Evolutionary conservation across 306 rosid genomes (phyloP).

Genomic region (Dalbergia cultrata): DNA sequence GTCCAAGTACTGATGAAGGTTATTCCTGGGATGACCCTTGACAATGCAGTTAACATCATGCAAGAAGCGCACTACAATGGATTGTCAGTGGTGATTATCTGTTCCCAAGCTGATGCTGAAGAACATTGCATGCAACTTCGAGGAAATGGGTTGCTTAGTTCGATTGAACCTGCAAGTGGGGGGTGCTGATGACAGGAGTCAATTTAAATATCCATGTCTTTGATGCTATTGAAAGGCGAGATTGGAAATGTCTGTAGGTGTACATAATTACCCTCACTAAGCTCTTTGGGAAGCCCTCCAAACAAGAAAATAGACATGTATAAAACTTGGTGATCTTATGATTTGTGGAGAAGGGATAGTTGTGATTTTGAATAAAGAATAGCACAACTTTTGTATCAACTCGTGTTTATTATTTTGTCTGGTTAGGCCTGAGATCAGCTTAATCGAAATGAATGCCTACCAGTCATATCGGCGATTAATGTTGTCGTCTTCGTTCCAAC

Average conservation of each 20-base stretch:
- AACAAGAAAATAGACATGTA: constrained; percentile 8
- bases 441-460: not conserved
- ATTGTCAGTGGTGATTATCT: constrained; percentile 83
- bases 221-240: constrained; percentile 18
- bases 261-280: constrained; percentile 50
- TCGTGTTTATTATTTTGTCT: not conserved
- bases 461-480: not conserved
- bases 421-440: not conserved
- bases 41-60: constrained; percentile 88
- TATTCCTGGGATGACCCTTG: constrained; percentile 90
- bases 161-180: constrained; percentile 85
- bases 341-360: constrained; percentile 37
- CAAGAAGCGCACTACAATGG: constrained; percentile 94
- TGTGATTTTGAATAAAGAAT: constrained; percentile 54
- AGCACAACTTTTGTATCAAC: constrained; percentile 31
- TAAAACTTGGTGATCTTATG: constrained; percentile 36
- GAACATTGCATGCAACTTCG: constrained; percentile 92
- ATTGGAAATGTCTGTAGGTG: constrained; percentile 44
- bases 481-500: too few relatives aligned
- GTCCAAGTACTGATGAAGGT: constrained; percentile 95
- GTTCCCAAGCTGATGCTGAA: constrained; percentile 92
- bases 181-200: constrained; percentile 60
- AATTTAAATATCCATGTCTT: not conserved
- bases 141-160: constrained; percentile 88
- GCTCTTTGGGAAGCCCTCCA: constrained; percentile 5